phyloP scores from a whole-genome alignment of 169 alveolate genomes.

The Plasmodium adleri region DNA sequence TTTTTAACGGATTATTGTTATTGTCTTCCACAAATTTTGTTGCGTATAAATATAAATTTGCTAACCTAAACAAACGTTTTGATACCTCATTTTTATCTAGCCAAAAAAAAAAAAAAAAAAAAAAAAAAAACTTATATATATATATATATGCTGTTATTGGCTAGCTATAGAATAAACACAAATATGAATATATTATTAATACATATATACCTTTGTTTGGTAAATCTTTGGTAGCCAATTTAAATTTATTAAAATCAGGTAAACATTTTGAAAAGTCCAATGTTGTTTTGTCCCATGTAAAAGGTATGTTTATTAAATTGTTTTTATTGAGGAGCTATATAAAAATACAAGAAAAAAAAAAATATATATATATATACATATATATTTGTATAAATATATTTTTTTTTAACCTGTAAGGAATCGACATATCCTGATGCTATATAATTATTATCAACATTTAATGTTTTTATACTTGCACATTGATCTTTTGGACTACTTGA shows the following conservation, averaged over 20 bases:
- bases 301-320: slow-evolving; percentile 22
- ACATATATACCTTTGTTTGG: slow-evolving; percentile 23
- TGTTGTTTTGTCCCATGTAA: slow-evolving; percentile 45
- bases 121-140: slow-evolving; percentile 2
- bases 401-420: slow-evolving; percentile 40
- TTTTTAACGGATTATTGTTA: slow-evolving; percentile 9
- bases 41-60: slow-evolving; percentile 39
- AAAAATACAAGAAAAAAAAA: slow-evolving; percentile 26
- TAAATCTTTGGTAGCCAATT: slow-evolving; percentile 19
- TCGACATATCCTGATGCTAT: slow-evolving; percentile 55
- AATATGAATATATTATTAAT: not conserved
- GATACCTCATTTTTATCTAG: slow-evolving; percentile 11
- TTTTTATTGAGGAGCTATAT: slow-evolving; percentile 40
- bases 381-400: slow-evolving; percentile 5
- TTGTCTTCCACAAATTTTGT: slow-evolving; percentile 53
- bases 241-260: slow-evolving; percentile 46
- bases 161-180: not conserved
- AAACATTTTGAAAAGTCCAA: slow-evolving; percentile 66
- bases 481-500: slow-evolving; percentile 56
- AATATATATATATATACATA: not conserved
- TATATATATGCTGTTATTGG: not conserved
- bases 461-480: slow-evolving; percentile 32
- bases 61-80: slow-evolving; percentile 36
- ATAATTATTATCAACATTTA: slow-evolving; percentile 33
- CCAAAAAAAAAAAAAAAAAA: not conserved